phyloP scores from a whole-genome alignment of 108 stramenopile species.

The Pseudonitzschia multistriata region DNA sequence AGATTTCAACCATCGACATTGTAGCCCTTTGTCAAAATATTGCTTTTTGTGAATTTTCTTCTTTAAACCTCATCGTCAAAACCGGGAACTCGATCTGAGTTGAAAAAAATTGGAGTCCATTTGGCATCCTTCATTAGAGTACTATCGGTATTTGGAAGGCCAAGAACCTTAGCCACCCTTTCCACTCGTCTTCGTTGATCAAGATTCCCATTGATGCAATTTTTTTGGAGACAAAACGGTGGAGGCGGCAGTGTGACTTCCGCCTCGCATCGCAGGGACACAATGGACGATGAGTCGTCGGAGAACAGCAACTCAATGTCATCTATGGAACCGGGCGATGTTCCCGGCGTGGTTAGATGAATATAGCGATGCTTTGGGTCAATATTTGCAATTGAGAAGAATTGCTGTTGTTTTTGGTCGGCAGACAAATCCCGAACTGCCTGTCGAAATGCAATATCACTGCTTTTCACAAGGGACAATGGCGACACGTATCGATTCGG shows the following conservation, averaged over 20 bases:
- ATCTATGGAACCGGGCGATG: conserved; percentile 25
- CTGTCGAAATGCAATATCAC: conserved; percentile 17
- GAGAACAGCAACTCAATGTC: conserved; percentile 32
- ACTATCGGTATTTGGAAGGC: conserved; percentile 20
- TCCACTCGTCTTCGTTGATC: conserved; percentile 36
- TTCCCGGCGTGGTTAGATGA: conserved; percentile 28
- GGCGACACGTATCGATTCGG: conserved; percentile 39
- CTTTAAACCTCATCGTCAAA: conserved; percentile 20
- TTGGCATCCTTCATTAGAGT: conserved; percentile 27
- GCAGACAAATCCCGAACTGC: conserved; percentile 28
- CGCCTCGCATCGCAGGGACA: conserved; percentile 33
- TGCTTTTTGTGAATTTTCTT: not conserved
- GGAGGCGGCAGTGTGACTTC: conserved; percentile 36
- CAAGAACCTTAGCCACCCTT: conserved; percentile 23
- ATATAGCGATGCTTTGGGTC: conserved; percentile 22
- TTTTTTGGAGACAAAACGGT: conserved; percentile 37
- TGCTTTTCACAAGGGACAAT: conserved; percentile 21
- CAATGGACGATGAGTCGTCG: conserved; percentile 16
- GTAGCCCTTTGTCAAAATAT: not conserved
- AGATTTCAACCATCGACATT: no score
- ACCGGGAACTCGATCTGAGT: conserved; percentile 35
- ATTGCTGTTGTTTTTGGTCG: not conserved
- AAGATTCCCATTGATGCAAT: conserved; percentile 45
- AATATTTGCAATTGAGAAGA: not conserved
- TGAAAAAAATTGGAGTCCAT: conserved; percentile 49